Evolutionary conservation across 2,329 filamentous ascomycete species (phyloP), one percentile per base, ranked within the genome.

Genomic region (Botrytis paeoniae): DNA sequence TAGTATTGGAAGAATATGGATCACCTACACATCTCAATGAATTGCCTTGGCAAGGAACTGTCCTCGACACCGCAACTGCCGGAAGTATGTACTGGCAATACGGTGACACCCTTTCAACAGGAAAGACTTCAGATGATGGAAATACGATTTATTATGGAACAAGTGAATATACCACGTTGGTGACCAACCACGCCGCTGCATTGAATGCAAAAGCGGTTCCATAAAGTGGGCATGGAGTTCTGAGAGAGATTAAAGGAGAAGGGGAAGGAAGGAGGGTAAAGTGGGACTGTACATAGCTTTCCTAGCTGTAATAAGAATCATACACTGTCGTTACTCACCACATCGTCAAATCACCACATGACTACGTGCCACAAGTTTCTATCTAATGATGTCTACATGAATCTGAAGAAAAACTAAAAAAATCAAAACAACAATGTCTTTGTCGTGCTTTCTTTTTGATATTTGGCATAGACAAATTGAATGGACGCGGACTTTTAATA

Each of bases 1-100:
- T 82, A 59, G 74, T 84, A 22, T 76, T 82, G 51, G 83, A 84
- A 71, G 83, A 84, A 72, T 84, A 83, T 60, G 83, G 83, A 4
- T 70, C 75, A 20, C n/a, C 59, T 4, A 77, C 75, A 16, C 73
- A 78, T 62, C 63, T 75, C 7, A 64, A 73, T 45, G 75, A 78
- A 32, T 45, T 57, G 7, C n/a, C 73, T 25, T 80, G 79, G 79
- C 78, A 80, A 57, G 39, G 70, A 5, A 74, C 75, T 3, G 75
- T 76, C 2, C 61, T 80, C 32, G 45, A 64, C n/a, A 77, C 75
- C 1, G 43, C 72, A 10, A 77, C 75, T 32, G 79, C 78, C 9
- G 79, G 76, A 14, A 78, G 79, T 73, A 77, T 80, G 78, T 80
- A 76, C 64, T 80, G 79, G 79, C 79, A 80, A 54, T 79, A 78